A percentile compares a stretch with the other conserved stretches of the same genome.
phyloP scores from a whole-genome alignment of 768 basidiomycete genomes.

The Amanita subjunquillea region DNA sequence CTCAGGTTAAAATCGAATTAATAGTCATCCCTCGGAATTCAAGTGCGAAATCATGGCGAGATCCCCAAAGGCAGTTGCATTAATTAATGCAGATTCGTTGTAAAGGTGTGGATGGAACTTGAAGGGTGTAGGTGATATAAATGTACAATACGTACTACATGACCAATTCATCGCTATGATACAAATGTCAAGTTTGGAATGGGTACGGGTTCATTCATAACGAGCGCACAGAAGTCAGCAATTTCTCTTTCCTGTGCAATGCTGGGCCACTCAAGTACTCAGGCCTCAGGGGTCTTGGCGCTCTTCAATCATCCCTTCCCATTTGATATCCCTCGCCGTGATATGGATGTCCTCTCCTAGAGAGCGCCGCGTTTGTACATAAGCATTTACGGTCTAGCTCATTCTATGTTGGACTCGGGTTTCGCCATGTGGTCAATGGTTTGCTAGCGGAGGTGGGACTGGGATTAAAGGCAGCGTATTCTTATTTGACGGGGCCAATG shows the following conservation, averaged over 20 bases:
- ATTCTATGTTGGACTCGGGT: slow-evolving; percentile 74
- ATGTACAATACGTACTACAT: too few relatives aligned
- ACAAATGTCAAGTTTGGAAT: too few relatives aligned
- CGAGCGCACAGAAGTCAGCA: too few relatives aligned
- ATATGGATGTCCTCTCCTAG: not conserved
- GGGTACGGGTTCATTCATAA: too few relatives aligned
- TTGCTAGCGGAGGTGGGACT: slow-evolving; percentile 63
- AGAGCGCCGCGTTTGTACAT: slow-evolving; percentile 40
- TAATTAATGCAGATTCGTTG: slow-evolving; percentile 5
- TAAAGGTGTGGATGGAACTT: too few relatives aligned
- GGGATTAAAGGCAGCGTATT: slow-evolving; percentile 48
- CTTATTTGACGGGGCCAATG: slow-evolving; percentile 62
- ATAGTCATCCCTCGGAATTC: slow-evolving; percentile 17
- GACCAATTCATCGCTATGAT: too few relatives aligned
- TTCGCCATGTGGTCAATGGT: slow-evolving; percentile 83
- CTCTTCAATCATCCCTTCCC: too few relatives aligned
- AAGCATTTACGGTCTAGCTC: slow-evolving; percentile 50
- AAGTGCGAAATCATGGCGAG: slow-evolving; percentile 18
- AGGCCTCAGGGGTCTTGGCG: too few relatives aligned
- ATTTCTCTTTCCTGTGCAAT: too few relatives aligned
- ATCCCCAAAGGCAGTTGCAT: slow-evolving; percentile 9
- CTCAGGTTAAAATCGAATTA: not conserved
- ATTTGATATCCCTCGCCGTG: too few relatives aligned
- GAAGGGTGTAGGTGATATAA: too few relatives aligned
- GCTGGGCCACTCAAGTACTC: too few relatives aligned